Base-by-base conservation (phyloP, 2,329 filamentous ascomycete species). In the Leptographium galeiforme region DNA sequence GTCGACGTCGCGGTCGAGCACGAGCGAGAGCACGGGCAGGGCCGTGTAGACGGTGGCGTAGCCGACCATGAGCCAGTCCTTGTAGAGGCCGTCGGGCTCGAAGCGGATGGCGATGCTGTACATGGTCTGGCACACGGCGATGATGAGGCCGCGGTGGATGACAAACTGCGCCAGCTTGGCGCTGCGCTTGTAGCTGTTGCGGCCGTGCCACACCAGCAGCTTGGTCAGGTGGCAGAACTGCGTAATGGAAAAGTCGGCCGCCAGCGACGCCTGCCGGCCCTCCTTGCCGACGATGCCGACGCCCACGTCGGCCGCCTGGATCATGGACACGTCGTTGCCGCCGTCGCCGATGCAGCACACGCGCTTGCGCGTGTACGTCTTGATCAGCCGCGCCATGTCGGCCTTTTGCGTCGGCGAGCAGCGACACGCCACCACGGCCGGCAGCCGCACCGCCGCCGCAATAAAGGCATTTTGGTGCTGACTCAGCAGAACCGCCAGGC, bases 281-380 rank as follows among this genome's bases (percentile, higher is more conserved):
- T 98, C 93, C 72, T 98, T 98, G 56, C 93, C 93, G 1, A 97
- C 93, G 57, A 98, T 98, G 57, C 93, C 93, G 32, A 98, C 91
- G 56, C 94, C 94, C 0, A 98, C 90, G 63, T 98, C 93, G 1
- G 94, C 93, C 8, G 93, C 91, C 72, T 97, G 93, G 61, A 98
- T 98, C 93, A 98, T 98, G 60, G 85, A 91, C 6, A 98, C 93
- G 66, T 98, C 94, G 69, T 98, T 98, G 61, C 94, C 93, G 59
- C 93, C 93, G 64, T 98, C 93, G 40, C 93, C 93, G 60, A 98
- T 98, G 65, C 93, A 97, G 70, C 90, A 95, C 16, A 97, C 87
- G 14, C 94, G 85, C 69, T 97, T 97, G 68, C 88, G 89, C 19
- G 93, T 98, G 68, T 88, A 84, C 50, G 86, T 80, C 57, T 90